Conservation (phyloP, 2,329 filamentous ascomycete species). For the Orbilia blumenaviensis region DNA sequence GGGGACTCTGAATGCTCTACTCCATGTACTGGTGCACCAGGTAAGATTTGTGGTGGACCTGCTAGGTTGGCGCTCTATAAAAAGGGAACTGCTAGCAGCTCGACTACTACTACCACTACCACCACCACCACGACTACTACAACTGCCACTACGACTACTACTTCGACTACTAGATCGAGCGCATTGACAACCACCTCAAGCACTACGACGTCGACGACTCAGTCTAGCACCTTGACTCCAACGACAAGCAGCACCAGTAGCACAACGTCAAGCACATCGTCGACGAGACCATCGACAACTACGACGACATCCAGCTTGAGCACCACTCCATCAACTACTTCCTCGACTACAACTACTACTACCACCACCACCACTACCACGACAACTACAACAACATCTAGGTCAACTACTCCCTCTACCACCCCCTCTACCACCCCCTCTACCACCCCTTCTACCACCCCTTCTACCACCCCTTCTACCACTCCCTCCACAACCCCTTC, state of each 20-base stretch:
- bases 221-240: background rate
- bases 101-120: background rate
- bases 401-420: background rate
- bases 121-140: background rate
- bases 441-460: slow-evolving; percentile 7
- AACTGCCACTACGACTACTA: background rate
- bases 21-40: slow-evolving; percentile 55
- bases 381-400: background rate
- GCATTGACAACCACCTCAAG: background rate
- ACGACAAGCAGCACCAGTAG: slow-evolving; percentile 1
- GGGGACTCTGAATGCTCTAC: slow-evolving; percentile 51
- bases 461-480: background rate
- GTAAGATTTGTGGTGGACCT: slow-evolving; percentile 55
- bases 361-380: background rate
- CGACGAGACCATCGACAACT: background rate
- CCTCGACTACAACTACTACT: background rate
- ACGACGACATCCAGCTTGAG: background rate
- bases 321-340: background rate
- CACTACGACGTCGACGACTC: background rate
- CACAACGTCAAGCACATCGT: background rate
- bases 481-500: background rate
- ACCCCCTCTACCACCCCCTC: slow-evolving; percentile 11
- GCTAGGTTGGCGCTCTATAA: slow-evolving; percentile 56
- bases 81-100: slow-evolving; percentile 12
- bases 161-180: background rate